Evolutionary conservation across 108 stramenopile genomes (phyloP), one percentile per base, ranked within the genome.

Genomic region (Chaetoceros tenuissimus): DNA sequence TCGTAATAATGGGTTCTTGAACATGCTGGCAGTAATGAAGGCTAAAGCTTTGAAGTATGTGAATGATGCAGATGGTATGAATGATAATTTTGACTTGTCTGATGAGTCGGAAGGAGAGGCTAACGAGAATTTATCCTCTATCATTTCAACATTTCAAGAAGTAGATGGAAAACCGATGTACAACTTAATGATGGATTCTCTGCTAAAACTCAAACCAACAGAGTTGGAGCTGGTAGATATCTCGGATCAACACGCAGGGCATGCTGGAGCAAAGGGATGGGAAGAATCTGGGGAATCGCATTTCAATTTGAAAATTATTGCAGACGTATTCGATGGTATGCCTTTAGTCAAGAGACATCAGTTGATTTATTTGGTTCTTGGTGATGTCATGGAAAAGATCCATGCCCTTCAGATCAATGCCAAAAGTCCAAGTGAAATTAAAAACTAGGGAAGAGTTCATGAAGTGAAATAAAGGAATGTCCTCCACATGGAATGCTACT

Each of bases 1-100:
- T 18, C 71, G 97, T 46, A 98, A 98, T 73, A 98, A 98, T 75
- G 97, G 97, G 31, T 98, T 98, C 64, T 72, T 98, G 25, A 98
- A 98, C 72, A 98, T 98, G 97, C 59, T 98, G 27, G 57, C 55
- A 1, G 72, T 77, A 18, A 95, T 98, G 87, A 97, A 98, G 72
- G 61, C 59, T 31, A 85, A 92, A 71, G 91, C 92, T 0, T 2
- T 40, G 13, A 64, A 68, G 48, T 53, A 72, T 46, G 66, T 57
- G 20, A 69, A 40, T 20, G 74, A 62, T 2, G 72, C 53, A 59
- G 59, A 51, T 28, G 25, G 29, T 45, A 20, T 22, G 0, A 51
- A 68, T n/a, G 56, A 49, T 3, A 40, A 34, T 16, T 31, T 0
- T 44, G 31, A 29, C 48, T 25, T 44, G 0, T 21, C 47, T 28